Evolutionary conservation across 2,329 filamentous ascomycete species (phyloP).

Genomic region (Claviceps lovelessii): DNA sequence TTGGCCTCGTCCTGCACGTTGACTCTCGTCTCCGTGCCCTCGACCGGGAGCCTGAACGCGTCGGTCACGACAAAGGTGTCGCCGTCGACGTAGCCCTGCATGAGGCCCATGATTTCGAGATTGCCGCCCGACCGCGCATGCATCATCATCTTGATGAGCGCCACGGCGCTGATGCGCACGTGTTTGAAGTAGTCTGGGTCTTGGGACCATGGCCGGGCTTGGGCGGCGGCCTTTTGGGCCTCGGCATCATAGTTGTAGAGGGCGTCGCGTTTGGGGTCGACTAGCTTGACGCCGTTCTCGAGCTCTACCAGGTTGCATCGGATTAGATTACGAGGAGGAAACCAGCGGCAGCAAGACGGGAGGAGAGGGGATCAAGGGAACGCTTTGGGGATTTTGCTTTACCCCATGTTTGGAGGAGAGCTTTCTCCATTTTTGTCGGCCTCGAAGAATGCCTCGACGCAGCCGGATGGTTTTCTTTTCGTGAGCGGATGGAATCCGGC

Average conservation of each 20-base stretch:
- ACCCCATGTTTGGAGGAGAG: background rate
- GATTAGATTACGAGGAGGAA: background rate
- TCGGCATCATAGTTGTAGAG: constrained; percentile 70
- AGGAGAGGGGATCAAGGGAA: no score
- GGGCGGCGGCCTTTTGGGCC: constrained; percentile 51
- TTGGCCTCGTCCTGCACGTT: constrained; percentile 94
- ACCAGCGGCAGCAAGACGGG: no score
- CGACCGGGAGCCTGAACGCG: constrained; percentile 82
- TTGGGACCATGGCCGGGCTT: constrained; percentile 57
- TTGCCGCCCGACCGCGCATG: constrained; percentile 88
- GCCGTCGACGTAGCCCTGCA: constrained; percentile 84
- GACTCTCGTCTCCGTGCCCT: constrained; percentile 95
- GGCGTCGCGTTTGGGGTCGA: constrained; percentile 77
- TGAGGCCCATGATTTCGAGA: constrained; percentile 93
- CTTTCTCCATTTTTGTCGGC: background rate
- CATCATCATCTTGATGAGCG: constrained; percentile 98
- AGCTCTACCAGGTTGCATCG: constrained; percentile 48
- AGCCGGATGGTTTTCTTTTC: background rate
- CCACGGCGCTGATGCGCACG: constrained; percentile 84
- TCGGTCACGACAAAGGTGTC: constrained; percentile 87
- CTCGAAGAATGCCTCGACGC: background rate
- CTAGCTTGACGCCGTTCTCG: constrained; percentile 69
- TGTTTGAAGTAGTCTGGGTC: constrained; percentile 84
- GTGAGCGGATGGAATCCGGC: background rate
- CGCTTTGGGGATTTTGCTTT: background rate